Conservation (phyloP, 805 yeast genomes). For the Candida khao-thaluensis region DNA sequence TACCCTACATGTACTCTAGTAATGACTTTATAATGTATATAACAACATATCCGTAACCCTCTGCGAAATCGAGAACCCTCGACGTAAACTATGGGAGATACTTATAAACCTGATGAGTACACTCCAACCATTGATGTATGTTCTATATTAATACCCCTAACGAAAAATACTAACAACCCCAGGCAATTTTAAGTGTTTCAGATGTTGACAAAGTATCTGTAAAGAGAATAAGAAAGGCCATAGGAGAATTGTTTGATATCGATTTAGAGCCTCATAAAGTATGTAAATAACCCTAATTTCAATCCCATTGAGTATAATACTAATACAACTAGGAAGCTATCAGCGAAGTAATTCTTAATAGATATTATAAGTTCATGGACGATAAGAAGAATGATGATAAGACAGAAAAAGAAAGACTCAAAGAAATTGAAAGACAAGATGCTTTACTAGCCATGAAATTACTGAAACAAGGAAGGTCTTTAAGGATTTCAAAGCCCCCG, state of each 20-base stretch:
- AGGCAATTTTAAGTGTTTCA: slow-evolving; percentile 73
- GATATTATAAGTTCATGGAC: slow-evolving; percentile 52
- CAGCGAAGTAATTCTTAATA: slow-evolving; percentile 56
- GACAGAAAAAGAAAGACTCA: slow-evolving; percentile 19
- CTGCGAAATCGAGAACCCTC: slow-evolving; percentile 1
- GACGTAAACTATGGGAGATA: neutral
- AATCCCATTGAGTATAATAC: too few species aligned
- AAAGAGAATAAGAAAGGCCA: slow-evolving; percentile 65
- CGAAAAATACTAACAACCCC: slow-evolving; percentile 19
- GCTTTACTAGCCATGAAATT: slow-evolving; percentile 51
- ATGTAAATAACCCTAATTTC: too few species aligned
- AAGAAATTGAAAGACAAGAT: slow-evolving; percentile 48
- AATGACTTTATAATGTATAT: neutral
- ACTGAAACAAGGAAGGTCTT: slow-evolving; percentile 26
- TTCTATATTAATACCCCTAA: slow-evolving; percentile 10
- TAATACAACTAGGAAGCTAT: slow-evolving; percentile 46
- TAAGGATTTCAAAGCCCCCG: neutral
- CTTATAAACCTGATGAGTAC: slow-evolving; percentile 32
- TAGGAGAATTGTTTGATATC: slow-evolving; percentile 65
- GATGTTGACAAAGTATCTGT: slow-evolving; percentile 70
- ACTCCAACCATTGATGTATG: slow-evolving; percentile 66
- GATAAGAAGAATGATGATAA: slow-evolving; percentile 31
- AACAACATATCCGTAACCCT: neutral
- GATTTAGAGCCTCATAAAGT: slow-evolving; percentile 49
- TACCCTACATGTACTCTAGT: neutral